Evolutionary conservation across 306 rosid species (phyloP).

Genomic region (Vigna trinervia): DNA sequence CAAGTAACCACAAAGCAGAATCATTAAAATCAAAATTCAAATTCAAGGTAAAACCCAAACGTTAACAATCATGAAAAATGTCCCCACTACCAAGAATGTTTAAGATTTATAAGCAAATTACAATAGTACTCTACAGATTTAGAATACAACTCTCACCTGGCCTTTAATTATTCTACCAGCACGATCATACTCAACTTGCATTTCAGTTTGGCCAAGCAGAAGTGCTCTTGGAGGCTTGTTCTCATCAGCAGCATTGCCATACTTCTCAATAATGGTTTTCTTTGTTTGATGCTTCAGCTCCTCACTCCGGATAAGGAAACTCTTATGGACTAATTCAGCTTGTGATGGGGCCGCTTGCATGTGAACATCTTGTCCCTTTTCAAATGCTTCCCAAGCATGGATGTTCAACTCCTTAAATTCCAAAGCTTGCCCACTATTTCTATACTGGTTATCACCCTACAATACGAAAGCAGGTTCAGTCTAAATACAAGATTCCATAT

Average conservation of each 20-base stretch:
- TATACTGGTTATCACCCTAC: slow-evolving; percentile 59
- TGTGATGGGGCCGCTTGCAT: slow-evolving; percentile 79
- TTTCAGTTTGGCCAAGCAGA: slow-evolving; percentile 67
- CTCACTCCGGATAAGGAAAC: slow-evolving; percentile 61
- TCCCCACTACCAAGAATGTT: background rate
- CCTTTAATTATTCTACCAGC: slow-evolving; percentile 52
- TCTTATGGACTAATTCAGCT: slow-evolving; percentile 52
- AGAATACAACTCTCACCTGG: slow-evolving; percentile 49
- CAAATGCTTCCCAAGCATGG: slow-evolving; percentile 50
- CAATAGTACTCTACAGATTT: background rate
- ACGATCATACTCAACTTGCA: slow-evolving; percentile 68
- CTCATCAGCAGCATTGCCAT: slow-evolving; percentile 46
- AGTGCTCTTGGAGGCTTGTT: slow-evolving; percentile 61
- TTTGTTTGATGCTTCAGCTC: slow-evolving; percentile 65
- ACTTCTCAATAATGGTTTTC: slow-evolving; percentile 49
- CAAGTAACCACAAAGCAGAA: background rate
- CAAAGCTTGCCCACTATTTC: slow-evolving; percentile 48
- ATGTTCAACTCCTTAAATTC: slow-evolving; percentile 45
- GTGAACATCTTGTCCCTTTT: slow-evolving; percentile 66
- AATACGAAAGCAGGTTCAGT: background rate
- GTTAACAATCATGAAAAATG: background rate
- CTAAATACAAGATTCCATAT: background rate
- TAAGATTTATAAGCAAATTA: background rate
- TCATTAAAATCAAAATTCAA: slow-evolving; percentile 8
- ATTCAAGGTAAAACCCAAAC: background rate